Conservation (phyloP, 2,329 filamentous ascomycete genomes). For the Ascosphaera pollenicola region DNA sequence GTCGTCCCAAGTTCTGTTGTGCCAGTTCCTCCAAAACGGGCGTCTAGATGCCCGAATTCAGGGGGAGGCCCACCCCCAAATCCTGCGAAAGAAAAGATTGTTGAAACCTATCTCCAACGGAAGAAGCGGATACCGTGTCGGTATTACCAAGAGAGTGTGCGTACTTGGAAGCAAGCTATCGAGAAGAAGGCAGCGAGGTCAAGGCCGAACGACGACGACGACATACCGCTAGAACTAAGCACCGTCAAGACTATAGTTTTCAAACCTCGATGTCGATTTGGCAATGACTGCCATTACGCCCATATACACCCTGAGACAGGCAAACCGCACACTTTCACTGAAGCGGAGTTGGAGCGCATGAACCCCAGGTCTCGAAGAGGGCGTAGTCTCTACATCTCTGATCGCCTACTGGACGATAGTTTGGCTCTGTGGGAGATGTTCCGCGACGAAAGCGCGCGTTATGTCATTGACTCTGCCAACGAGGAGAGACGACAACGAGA, state of each 20-base stretch:
- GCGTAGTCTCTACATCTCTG: background rate
- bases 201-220: background rate
- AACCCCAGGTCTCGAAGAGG: background rate
- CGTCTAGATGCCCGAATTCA: background rate
- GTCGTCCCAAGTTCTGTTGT: slow-evolving; percentile 11
- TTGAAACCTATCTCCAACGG: slow-evolving; percentile 8
- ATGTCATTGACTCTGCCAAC: background rate
- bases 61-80: slow-evolving; percentile 3
- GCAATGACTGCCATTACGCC: slow-evolving; percentile 11
- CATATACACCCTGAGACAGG: slow-evolving; percentile 6
- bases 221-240: background rate
- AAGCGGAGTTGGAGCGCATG: slow-evolving; percentile 3
- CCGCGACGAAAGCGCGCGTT: background rate
- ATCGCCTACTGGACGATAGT: background rate
- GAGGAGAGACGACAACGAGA: background rate
- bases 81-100: slow-evolving; percentile 8
- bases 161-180: slow-evolving; percentile 1
- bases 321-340: slow-evolving; percentile 6
- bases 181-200: background rate
- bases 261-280: slow-evolving; percentile 9
- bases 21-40: slow-evolving; percentile 5
- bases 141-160: slow-evolving; percentile 7
- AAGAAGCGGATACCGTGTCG: slow-evolving; percentile 10
- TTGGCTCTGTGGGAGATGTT: background rate
- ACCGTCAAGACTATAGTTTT: slow-evolving; percentile 2